Evolutionary conservation across 2,329 filamentous ascomycete species (phyloP).

Genomic region (Nothophoma quercina): DNA sequence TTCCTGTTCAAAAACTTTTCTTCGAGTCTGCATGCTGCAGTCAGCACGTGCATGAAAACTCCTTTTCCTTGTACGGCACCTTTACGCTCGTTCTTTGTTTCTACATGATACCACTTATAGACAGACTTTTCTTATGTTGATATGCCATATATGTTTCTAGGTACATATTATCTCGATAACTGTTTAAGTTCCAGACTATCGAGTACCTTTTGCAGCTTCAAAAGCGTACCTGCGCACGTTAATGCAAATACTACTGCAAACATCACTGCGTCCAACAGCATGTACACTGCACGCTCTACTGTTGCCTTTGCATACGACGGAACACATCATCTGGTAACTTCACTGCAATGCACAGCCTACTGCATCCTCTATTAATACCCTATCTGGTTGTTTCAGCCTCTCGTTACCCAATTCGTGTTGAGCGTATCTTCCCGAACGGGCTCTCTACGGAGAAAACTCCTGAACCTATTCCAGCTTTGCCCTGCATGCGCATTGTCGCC

Average conservation of each 20-base stretch:
- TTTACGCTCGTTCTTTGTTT: neutral
- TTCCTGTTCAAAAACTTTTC: neutral
- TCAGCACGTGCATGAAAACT: neutral
- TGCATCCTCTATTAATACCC: neutral
- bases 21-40: neutral
- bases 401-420: neutral
- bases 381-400: neutral
- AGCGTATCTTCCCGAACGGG: neutral
- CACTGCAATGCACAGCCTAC: slow-evolving; percentile 2
- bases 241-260: neutral
- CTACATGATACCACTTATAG: slow-evolving; percentile 22
- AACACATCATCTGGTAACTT: slow-evolving; percentile 4
- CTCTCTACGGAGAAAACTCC: neutral
- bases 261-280: too few relatives aligned
- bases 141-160: neutral
- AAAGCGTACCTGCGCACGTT: neutral
- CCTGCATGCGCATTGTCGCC: neutral
- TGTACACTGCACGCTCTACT: neutral
- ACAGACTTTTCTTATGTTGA: slow-evolving; percentile 6
- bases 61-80: neutral
- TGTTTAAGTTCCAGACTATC: neutral
- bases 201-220: neutral
- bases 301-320: neutral
- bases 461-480: neutral
- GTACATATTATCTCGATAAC: neutral